These are phyloP conservation scores for Colletotrichum musicola DNA, from an alignment of 2,329 filamentous ascomycete species.

Conservation along the genomic window DNA sequence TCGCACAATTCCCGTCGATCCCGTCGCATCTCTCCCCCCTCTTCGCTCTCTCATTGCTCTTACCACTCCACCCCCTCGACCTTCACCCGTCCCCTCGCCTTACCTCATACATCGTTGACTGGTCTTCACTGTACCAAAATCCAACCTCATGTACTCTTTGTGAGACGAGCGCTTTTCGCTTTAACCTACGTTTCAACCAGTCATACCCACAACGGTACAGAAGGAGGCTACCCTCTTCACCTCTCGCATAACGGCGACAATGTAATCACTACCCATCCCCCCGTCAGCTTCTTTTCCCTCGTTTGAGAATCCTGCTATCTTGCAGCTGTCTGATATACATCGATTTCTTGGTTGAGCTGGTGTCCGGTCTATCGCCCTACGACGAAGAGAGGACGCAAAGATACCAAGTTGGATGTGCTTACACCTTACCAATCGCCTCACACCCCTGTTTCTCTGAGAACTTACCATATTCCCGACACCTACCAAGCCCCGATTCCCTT, in stretches of 20 bases:
- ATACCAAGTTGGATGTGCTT: not conserved
- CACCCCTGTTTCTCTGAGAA: conserved; percentile 16
- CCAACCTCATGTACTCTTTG: conserved; percentile 18
- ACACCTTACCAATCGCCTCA: conserved; percentile 14
- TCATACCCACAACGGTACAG: conserved; percentile 11
- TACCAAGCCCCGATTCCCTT: conserved; percentile 8
- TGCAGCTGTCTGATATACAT: not conserved
- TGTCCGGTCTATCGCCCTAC: not conserved
- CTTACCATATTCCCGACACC: conserved; percentile 18
- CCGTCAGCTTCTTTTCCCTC: conserved; percentile 14
- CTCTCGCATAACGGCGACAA: conserved; percentile 19
- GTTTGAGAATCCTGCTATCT: not conserved
- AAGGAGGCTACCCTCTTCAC: conserved; percentile 1
- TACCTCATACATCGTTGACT: conserved; percentile 28
- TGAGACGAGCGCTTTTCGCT: conserved; percentile 16
- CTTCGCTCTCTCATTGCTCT: conserved; percentile 17
- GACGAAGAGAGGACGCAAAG: conserved; percentile 2
- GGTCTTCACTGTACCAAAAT: conserved; percentile 17
- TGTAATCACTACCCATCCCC: conserved; percentile 31
- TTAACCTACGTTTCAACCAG: conserved; percentile 29
- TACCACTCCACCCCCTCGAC: conserved; percentile 9
- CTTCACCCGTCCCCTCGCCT: conserved; percentile 20
- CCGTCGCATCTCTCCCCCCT: conserved; percentile 8
- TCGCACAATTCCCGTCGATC: conserved; percentile 22
- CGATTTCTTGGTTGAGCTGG: not conserved